Percentiles rank a stretch among this genome's conserved stretches.
phyloP scores from a whole-genome alignment of 108 stramenopile genomes.

The Cylindrotheca fusiformis region DNA sequence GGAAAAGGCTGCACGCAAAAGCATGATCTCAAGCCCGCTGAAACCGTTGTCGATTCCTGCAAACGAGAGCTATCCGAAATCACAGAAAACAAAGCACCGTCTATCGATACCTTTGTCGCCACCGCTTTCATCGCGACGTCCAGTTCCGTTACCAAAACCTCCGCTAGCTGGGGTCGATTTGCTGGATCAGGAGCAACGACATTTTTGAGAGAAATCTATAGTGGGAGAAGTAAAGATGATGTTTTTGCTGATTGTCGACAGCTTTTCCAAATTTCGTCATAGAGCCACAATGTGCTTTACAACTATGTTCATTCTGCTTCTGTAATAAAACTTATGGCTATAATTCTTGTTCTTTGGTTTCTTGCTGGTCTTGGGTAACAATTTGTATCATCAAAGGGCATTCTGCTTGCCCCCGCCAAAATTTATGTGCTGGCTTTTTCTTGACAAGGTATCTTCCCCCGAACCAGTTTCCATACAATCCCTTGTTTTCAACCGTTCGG shows the following conservation, averaged over 20 bases:
- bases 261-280: too few relatives aligned
- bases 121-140: neutral
- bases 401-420: conserved; percentile 70
- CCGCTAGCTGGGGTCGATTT: neutral
- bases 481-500: conserved; percentile 67
- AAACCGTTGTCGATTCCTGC: neutral
- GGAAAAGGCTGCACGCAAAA: conserved; percentile 15
- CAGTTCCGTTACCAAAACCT: neutral
- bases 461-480: conserved; percentile 74
- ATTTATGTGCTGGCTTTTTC: conserved; percentile 47
- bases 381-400: conserved; percentile 53
- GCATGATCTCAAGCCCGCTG: neutral
- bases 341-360: too few relatives aligned
- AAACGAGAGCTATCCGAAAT: neutral
- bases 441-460: conserved; percentile 43
- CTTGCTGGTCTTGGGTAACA: too few relatives aligned
- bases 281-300: too few relatives aligned
- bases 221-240: too few relatives aligned
- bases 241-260: too few relatives aligned
- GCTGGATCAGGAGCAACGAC: too few relatives aligned
- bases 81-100: neutral
- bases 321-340: too few relatives aligned
- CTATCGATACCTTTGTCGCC: neutral
- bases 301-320: too few relatives aligned
- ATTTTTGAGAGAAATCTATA: too few relatives aligned